These are phyloP conservation scores for Pyrenophora tritici-repentis DNA, from an alignment of 2,329 filamentous ascomycete genomes.

Conservation along the genomic window DNA sequence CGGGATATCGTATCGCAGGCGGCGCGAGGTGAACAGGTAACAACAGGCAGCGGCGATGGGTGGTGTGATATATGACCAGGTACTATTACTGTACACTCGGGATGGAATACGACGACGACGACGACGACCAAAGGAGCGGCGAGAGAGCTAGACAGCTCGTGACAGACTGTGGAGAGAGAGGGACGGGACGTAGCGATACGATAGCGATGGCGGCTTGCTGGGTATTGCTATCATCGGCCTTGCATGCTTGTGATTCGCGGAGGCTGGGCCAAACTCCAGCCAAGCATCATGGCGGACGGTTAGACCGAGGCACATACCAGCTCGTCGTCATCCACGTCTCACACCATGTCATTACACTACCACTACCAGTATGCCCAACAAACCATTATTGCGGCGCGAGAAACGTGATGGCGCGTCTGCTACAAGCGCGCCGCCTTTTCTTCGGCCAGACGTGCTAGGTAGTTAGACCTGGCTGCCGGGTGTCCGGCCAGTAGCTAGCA, in stretches of 20 bases:
- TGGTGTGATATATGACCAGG: not conserved
- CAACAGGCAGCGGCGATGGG: constrained; percentile 5
- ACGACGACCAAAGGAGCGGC: constrained; percentile 14
- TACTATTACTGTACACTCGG: no score
- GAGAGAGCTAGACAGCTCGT: constrained; percentile 21
- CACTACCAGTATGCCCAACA: not conserved
- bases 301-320: constrained; percentile 22
- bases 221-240: constrained; percentile 27
- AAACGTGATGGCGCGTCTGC: constrained; percentile 2
- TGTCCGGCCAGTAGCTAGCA: constrained; percentile 6
- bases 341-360: not conserved
- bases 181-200: not conserved
- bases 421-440: not conserved
- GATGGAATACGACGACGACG: not conserved
- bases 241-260: constrained; percentile 28
- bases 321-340: constrained; percentile 9
- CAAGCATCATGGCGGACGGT: constrained; percentile 19
- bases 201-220: constrained; percentile 17
- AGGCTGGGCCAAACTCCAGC: constrained; percentile 21
- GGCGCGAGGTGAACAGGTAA: constrained; percentile 29
- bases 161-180: not conserved
- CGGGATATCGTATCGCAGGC: constrained; percentile 13
- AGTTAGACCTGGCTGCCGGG: not conserved
- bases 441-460: not conserved
- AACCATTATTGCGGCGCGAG: no score